Evolutionary conservation across 2,329 filamentous ascomycete species (phyloP).

Genomic region (Cladophialophora immunda): DNA sequence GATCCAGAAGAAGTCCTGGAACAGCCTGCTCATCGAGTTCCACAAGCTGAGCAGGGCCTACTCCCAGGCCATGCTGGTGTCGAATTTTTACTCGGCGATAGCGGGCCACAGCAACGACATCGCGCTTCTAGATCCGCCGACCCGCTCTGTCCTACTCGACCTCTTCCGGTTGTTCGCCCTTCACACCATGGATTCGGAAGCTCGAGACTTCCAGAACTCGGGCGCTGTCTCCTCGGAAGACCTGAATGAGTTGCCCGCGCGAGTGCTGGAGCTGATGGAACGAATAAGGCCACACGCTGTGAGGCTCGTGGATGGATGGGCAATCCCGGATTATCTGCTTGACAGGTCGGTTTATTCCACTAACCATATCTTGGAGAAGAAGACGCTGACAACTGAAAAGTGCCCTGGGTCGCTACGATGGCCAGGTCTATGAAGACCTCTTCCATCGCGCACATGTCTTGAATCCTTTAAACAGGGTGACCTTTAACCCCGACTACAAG

Average conservation of each 20-base stretch:
- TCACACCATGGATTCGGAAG: conserved; percentile 62
- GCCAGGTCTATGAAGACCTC: conserved; percentile 62
- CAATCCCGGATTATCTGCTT: conserved; percentile 78
- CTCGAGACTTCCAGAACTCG: conserved; percentile 75
- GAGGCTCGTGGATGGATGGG: conserved; percentile 75
- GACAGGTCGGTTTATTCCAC: conserved; percentile 51
- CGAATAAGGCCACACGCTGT: conserved; percentile 78
- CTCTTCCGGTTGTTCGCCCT: conserved; percentile 72
- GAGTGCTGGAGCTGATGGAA: conserved; percentile 68
- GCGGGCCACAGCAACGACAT: conserved; percentile 46
- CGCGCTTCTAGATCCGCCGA: conserved; percentile 46
- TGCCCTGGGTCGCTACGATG: conserved; percentile 62
- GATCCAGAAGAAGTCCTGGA: conserved; percentile 78
- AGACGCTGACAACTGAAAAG: conserved; percentile 38
- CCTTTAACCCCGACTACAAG: conserved; percentile 53
- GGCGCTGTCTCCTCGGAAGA: conserved; percentile 65
- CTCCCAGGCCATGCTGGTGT: conserved; percentile 78
- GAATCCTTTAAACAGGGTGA: conserved; percentile 60
- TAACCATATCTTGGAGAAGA: not conserved
- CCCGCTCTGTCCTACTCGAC: conserved; percentile 67
- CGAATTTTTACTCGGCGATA: conserved; percentile 77
- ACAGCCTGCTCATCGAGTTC: conserved; percentile 80
- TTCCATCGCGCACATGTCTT: conserved; percentile 59
- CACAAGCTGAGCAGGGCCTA: conserved; percentile 76
- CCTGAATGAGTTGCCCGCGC: conserved; percentile 51